A percentile compares a stretch with the other conserved stretches of the same genome.
Conservation (phyloP, 2,329 filamentous ascomycete species). For the Graphiopsis chlorocephala region DNA sequence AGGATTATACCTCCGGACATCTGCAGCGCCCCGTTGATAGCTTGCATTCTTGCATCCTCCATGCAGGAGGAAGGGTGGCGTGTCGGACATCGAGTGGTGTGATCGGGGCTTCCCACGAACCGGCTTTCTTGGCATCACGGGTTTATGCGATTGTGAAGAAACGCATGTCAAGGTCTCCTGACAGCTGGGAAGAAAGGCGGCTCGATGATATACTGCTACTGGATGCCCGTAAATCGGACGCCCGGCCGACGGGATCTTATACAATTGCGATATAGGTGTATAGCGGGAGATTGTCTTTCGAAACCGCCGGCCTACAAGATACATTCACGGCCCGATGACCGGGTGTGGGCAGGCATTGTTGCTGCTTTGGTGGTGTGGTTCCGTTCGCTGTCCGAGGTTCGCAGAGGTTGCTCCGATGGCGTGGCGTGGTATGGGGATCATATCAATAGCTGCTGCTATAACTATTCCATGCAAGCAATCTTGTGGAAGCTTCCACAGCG, state of each 20-base stretch:
- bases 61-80: constrained; percentile 14
- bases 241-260: neutral
- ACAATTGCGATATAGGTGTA: neutral
- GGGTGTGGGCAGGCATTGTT: neutral
- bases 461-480: neutral
- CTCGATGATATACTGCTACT: neutral
- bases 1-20: neutral
- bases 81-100: neutral
- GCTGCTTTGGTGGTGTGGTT: neutral
- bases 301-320: neutral
- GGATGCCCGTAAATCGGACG: neutral
- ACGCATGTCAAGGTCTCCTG: constrained; percentile 6
- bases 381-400: neutral
- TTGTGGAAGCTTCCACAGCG: neutral
- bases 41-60: neutral
- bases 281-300: neutral
- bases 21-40: constrained; percentile 4
- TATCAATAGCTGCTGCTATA: constrained; percentile 5
- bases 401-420: constrained; percentile 2
- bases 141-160: constrained; percentile 13
- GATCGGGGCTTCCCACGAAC: neutral
- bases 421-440: neutral
- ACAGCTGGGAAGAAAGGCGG: neutral
- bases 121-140: neutral
- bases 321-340: constrained; percentile 1